A percentile compares a stretch with the other conserved stretches of the same genome.
These are phyloP conservation scores for Diutina mesorugosa DNA, from an alignment of 1,139 yeast genomes.

Conservation along the genomic window DNA sequence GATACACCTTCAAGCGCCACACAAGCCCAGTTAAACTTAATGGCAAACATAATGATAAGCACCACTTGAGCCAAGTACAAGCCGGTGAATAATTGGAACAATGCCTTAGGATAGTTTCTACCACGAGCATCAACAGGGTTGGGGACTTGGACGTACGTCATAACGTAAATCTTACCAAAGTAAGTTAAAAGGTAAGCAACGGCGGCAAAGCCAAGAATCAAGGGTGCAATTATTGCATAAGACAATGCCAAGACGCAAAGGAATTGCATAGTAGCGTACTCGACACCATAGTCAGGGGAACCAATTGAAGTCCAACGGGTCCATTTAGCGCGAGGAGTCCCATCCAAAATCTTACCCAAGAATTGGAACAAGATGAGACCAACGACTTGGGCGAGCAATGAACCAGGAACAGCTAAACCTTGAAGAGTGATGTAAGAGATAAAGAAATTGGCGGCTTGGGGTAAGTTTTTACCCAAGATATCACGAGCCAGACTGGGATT, in stretches of 20 bases:
- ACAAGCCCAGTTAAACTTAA: slow-evolving; percentile 64
- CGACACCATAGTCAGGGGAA: slow-evolving; percentile 27
- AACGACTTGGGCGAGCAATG: slow-evolving; percentile 27
- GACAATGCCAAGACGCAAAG: slow-evolving; percentile 25
- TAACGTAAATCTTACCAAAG: slow-evolving; percentile 46
- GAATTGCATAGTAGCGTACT: slow-evolving; percentile 28
- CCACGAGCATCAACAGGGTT: slow-evolving; percentile 47
- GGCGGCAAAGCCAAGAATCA: slow-evolving; percentile 34
- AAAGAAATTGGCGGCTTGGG: slow-evolving; percentile 64
- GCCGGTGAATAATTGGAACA: slow-evolving; percentile 55
- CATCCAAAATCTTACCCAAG: slow-evolving; percentile 32
- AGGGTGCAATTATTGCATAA: slow-evolving; percentile 29
- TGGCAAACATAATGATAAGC: slow-evolving; percentile 53
- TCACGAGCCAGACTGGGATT: slow-evolving; percentile 44
- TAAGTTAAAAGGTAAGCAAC: slow-evolving; percentile 34
- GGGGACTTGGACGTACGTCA: slow-evolving; percentile 45
- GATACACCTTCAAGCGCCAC: slow-evolving; percentile 48
- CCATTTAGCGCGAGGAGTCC: slow-evolving; percentile 34
- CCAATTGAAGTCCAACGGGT: slow-evolving; percentile 28
- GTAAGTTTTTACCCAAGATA: slow-evolving; percentile 45
- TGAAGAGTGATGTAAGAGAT: slow-evolving; percentile 36
- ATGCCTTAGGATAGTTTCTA: slow-evolving; percentile 50
- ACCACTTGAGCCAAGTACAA: slow-evolving; percentile 56
- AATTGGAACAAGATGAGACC: slow-evolving; percentile 32
- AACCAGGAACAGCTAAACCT: slow-evolving; percentile 28